Percentiles rank a stretch among this genome's conserved stretches.
phyloP scores from a whole-genome alignment of 2,329 filamentous ascomycete genomes.

The Fusarium luffae region DNA sequence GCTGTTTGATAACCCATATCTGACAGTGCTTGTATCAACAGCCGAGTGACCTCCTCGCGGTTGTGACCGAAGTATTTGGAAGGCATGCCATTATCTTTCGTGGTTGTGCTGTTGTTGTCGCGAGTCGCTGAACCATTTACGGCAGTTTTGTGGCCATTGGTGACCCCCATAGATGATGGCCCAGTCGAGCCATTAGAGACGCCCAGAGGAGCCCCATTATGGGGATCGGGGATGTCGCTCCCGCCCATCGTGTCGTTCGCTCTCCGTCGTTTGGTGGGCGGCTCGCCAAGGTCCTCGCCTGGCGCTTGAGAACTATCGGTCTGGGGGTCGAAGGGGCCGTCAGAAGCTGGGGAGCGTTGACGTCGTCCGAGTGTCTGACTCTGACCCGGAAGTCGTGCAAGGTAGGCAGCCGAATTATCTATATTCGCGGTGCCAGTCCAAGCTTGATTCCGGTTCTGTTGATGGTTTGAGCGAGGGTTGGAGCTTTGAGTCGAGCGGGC shows the following conservation, averaged over 20 bases:
- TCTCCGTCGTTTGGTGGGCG: constrained; percentile 64
- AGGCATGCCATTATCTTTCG: constrained; percentile 26
- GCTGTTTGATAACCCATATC: constrained; percentile 88
- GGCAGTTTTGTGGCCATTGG: constrained; percentile 63
- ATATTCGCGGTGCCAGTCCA: constrained; percentile 54
- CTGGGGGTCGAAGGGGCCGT: constrained; percentile 49
- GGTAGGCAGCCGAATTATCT: constrained; percentile 51
- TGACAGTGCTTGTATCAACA: constrained; percentile 88
- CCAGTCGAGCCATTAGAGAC: constrained; percentile 57
- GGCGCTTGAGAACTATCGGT: constrained; percentile 41
- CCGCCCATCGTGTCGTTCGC: constrained; percentile 72
- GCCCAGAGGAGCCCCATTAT: constrained; percentile 64
- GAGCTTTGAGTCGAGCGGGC: constrained; percentile 6
- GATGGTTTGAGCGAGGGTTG: constrained; percentile 39
- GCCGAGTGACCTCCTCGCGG: constrained; percentile 90
- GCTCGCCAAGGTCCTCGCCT: constrained; percentile 33
- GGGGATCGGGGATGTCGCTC: constrained; percentile 60
- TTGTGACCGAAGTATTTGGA: constrained; percentile 82
- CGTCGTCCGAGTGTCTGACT: constrained; percentile 65
- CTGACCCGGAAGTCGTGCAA: constrained; percentile 42
- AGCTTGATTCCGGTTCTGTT: constrained; percentile 42
- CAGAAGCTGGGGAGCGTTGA: constrained; percentile 58
- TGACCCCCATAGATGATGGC: constrained; percentile 41
- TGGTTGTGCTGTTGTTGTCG: constrained; percentile 37
- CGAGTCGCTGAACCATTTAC: constrained; percentile 65